Conservation (phyloP, 106 monocot species). For the Posidonia australis region DNA sequence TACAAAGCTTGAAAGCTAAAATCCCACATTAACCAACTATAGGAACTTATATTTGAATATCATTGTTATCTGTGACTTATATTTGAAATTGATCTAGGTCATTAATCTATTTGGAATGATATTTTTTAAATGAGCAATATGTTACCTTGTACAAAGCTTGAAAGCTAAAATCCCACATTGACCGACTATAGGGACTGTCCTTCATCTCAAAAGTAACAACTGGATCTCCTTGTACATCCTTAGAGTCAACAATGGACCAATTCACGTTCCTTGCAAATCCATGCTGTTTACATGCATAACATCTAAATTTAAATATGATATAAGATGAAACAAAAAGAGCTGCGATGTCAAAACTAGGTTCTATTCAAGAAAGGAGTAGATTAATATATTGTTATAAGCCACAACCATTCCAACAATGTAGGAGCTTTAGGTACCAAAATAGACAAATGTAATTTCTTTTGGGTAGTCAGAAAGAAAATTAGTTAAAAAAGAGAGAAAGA, state of each 20-base stretch:
- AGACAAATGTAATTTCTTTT: no score
- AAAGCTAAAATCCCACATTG: slow-evolving; percentile 98
- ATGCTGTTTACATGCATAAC: slow-evolving; percentile 34
- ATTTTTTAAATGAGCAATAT: no score
- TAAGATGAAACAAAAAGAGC: not conserved
- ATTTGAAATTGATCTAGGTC: no score
- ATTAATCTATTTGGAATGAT: no score
- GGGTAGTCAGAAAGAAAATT: no score
- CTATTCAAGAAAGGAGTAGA: no score
- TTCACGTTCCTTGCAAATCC: slow-evolving; percentile 93
- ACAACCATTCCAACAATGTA: no score
- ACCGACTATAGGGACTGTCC: slow-evolving; percentile 62
- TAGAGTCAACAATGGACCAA: slow-evolving; percentile 70
- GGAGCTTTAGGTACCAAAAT: no score
- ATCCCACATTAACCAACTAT: slow-evolving; percentile 93
- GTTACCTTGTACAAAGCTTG: slow-evolving; percentile 78
- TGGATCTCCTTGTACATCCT: slow-evolving; percentile 57
- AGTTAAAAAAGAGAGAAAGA: no score
- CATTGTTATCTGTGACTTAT: no score
- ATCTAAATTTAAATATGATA: not conserved
- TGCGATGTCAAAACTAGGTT: not conserved
- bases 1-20: slow-evolving; percentile 85
- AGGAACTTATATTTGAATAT: no score
- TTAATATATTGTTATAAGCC: no score
- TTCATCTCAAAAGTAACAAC: slow-evolving; percentile 62